Percentiles rank a stretch among this genome's conserved stretches.
Evolutionary conservation across 805 yeast species (phyloP).

Genomic region (Wickerhamomyces mucosus): DNA sequence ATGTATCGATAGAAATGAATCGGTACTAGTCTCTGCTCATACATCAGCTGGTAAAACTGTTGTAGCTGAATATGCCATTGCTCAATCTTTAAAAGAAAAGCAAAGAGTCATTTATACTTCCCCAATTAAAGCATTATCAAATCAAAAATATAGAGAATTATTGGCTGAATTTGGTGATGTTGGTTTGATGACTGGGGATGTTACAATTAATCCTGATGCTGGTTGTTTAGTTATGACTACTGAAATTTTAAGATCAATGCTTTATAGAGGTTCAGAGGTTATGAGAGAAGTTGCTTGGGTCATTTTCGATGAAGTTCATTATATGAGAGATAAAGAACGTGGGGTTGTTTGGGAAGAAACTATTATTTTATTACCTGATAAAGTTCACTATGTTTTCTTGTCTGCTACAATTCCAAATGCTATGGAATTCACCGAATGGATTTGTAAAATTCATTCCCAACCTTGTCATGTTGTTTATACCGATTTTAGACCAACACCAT

Average conservation of each 20-base stretch:
- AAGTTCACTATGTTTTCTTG: slow-evolving; percentile 85
- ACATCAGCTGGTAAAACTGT: slow-evolving; percentile 99
- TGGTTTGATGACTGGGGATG: slow-evolving; percentile 99
- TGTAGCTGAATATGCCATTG: slow-evolving; percentile 96
- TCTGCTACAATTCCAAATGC: slow-evolving; percentile 98
- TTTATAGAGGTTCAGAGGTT: slow-evolving; percentile 93
- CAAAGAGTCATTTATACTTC: slow-evolving; percentile 92
- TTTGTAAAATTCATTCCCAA: slow-evolving; percentile 86
- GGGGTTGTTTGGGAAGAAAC: slow-evolving; percentile 99
- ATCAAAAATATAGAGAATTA: slow-evolving; percentile 85
- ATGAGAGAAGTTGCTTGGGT: slow-evolving; percentile 99
- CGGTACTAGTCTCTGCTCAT: slow-evolving; percentile 95
- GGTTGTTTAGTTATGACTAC: slow-evolving; percentile 98
- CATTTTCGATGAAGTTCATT: slow-evolving; percentile 95
- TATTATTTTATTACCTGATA: slow-evolving; percentile 88
- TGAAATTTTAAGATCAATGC: slow-evolving; percentile 93
- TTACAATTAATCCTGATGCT: slow-evolving; percentile 96
- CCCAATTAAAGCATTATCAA: slow-evolving; percentile 85
- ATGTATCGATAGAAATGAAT: slow-evolving; percentile 89
- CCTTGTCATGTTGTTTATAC: slow-evolving; percentile 99
- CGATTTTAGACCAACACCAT: slow-evolving; percentile 97
- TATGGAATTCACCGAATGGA: slow-evolving; percentile 98
- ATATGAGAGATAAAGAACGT: slow-evolving; percentile 95
- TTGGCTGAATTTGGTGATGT: slow-evolving; percentile 89
- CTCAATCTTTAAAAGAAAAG: slow-evolving; percentile 91